phyloP scores from a whole-genome alignment of 441 rosid species.

The Hura crepitans region DNA sequence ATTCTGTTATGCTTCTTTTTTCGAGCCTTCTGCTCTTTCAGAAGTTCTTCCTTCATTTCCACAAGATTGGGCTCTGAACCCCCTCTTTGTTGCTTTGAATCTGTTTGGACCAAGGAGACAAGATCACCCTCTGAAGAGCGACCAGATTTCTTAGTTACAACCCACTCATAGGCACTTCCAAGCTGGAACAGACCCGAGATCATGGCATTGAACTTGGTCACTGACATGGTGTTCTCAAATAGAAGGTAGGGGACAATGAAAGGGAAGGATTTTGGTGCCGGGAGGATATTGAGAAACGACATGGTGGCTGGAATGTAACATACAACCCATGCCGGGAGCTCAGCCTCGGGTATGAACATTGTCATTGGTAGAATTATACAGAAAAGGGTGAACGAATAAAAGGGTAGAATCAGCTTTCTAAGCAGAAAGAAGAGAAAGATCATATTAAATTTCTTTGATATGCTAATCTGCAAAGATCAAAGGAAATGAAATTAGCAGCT shows the following conservation, averaged over 20 bases:
- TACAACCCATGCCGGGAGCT: conserved; percentile 93
- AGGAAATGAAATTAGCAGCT: conserved; percentile 12
- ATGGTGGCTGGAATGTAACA: conserved; percentile 93
- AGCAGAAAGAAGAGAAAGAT: conserved; percentile 87
- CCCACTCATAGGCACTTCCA: conserved; percentile 95
- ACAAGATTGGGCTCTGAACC: conserved; percentile 53
- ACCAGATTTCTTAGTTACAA: conserved; percentile 89
- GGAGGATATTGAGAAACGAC: conserved; percentile 94
- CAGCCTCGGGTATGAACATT: conserved; percentile 89
- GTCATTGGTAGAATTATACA: conserved; percentile 94
- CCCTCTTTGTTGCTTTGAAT: conserved; percentile 46
- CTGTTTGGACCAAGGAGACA: conserved; percentile 49
- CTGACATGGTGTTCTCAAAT: conserved; percentile 95
- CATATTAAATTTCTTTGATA: conserved; percentile 78
- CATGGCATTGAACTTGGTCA: conserved; percentile 96
- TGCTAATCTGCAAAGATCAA: conserved; percentile 54
- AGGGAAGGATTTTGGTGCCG: conserved; percentile 84
- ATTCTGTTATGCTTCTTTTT: conserved; percentile 72
- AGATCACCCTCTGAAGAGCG: conserved; percentile 92
- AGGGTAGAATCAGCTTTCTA: conserved; percentile 83
- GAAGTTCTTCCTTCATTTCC: conserved; percentile 48
- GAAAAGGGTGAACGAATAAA: conserved; percentile 93
- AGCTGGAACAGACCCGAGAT: conserved; percentile 92
- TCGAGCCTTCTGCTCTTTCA: conserved; percentile 39
- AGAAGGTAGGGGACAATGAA: conserved; percentile 95